A percentile compares a stretch with the other conserved stretches of the same genome.
Evolutionary conservation across 2,329 filamentous ascomycete genomes (phyloP).

Genomic region (Claviceps quebecensis): DNA sequence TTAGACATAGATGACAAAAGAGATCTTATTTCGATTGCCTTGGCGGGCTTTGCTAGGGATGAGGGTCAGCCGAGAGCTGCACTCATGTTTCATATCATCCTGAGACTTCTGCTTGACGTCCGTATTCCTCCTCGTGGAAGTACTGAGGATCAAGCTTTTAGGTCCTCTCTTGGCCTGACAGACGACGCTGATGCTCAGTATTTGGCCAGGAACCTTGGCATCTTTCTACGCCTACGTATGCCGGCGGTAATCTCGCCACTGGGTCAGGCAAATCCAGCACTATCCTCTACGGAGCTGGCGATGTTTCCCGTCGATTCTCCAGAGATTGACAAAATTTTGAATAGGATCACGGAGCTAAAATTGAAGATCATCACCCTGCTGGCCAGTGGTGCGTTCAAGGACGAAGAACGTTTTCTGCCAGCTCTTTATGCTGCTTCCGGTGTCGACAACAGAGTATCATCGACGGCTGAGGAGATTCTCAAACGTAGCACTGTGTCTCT

Average conservation of each 20-base stretch:
- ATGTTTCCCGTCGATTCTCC: conserved; percentile 24
- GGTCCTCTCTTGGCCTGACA: conserved; percentile 50
- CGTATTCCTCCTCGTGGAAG: conserved; percentile 63
- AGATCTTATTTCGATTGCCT: conserved; percentile 49
- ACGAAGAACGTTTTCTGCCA: conserved; percentile 70
- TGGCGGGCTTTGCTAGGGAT: conserved; percentile 19
- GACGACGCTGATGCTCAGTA: conserved; percentile 56
- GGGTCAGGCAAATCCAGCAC: conserved; percentile 18
- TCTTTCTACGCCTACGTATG: conserved; percentile 43
- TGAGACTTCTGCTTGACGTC: conserved; percentile 60
- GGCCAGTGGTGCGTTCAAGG: conserved; percentile 72
- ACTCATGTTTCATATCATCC: conserved; percentile 67
- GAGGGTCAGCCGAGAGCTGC: conserved; percentile 22
- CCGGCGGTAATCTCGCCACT: conserved; percentile 19
- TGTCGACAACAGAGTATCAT: conserved; percentile 64
- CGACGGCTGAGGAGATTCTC: conserved; percentile 77
- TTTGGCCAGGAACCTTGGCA: conserved; percentile 60
- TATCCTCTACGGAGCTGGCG: conserved; percentile 16
- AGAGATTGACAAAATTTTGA: conserved; percentile 47
- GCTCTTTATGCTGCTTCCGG: conserved; percentile 74
- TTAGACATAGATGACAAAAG: conserved; percentile 46
- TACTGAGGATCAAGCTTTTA: conserved; percentile 59
- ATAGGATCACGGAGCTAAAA: conserved; percentile 32
- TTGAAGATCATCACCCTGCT: conserved; percentile 53
- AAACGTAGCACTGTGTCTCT: conserved; percentile 66